Conservation (phyloP, 345 rosid species). For the Camelina hispida region DNA sequence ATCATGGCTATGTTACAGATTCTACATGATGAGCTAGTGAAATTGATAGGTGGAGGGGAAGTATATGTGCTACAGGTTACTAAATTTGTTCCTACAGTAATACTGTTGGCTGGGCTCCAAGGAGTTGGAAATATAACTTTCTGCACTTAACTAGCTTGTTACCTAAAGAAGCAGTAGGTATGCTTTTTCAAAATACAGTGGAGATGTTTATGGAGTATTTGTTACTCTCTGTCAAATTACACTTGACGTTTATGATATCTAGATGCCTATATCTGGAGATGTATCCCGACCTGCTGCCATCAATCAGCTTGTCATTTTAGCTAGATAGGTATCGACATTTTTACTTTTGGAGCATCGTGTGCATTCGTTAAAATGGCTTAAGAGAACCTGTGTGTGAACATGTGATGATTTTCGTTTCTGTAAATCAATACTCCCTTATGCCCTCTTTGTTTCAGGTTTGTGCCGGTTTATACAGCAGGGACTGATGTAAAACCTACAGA, state of each 20-base stretch:
- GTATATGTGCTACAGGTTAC: constrained; percentile 86
- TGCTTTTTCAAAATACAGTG: background rate
- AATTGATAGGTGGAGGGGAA: constrained; percentile 92
- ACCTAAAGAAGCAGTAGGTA: constrained; percentile 85
- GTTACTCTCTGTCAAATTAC: constrained; percentile 22
- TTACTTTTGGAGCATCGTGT: constrained; percentile 15
- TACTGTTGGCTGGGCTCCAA: constrained; percentile 92
- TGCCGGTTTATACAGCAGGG: constrained; percentile 88
- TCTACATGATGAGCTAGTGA: constrained; percentile 88
- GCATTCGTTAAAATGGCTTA: background rate
- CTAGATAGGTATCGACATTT: constrained; percentile 70
- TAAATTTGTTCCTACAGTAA: constrained; percentile 81
- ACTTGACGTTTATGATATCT: constrained; percentile 16
- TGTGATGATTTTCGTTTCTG: constrained; percentile 9
- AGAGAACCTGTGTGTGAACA: background rate
- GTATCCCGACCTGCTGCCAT: constrained; percentile 98
- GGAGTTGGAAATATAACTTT: constrained; percentile 98
- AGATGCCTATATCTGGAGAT: constrained; percentile 97
- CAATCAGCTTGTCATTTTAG: constrained; percentile 95
- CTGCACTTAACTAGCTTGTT: constrained; percentile 87
- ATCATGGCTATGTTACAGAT: constrained; percentile 52
- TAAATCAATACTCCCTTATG: constrained; percentile 39
- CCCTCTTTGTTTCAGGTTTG: constrained; percentile 67
- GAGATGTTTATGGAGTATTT: background rate
- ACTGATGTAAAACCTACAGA: constrained; percentile 85